Evolutionary conservation across 371 early-diverging fungal genomes (phyloP).

Genomic region (Dinochytrium kinnereticum): DNA sequence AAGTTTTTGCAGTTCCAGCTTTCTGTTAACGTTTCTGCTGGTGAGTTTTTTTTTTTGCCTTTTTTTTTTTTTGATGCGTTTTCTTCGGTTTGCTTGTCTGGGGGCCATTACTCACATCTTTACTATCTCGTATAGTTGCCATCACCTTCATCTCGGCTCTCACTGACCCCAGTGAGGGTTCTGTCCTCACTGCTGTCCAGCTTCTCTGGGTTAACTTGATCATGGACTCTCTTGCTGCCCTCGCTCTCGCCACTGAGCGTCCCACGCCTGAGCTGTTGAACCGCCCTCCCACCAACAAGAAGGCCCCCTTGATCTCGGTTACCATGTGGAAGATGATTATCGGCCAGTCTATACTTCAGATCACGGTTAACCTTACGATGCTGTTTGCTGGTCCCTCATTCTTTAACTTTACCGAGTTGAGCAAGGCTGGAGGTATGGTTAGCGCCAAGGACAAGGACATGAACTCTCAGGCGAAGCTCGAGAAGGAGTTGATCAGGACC

Average conservation of each 20-base stretch:
- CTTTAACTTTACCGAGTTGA: constrained; percentile 23
- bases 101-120: background rate
- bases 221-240: constrained; percentile 87
- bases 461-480: background rate
- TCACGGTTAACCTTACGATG: constrained; percentile 37
- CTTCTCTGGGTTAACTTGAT: constrained; percentile 89
- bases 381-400: constrained; percentile 25
- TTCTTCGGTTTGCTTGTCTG: background rate
- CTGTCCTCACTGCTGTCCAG: constrained; percentile 83
- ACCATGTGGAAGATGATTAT: constrained; percentile 94
- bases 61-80: background rate
- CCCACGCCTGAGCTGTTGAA: constrained; percentile 79
- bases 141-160: constrained; percentile 46
- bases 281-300: constrained; percentile 77
- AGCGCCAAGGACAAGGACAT: constrained; percentile 1
- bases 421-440: constrained; percentile 21
- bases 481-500: constrained; percentile 5
- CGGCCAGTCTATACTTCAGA: constrained; percentile 86
- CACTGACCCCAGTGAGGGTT: constrained; percentile 38
- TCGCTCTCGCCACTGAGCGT: constrained; percentile 84
- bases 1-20: constrained; percentile 97
- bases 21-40: constrained; percentile 81
- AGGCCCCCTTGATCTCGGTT: constrained; percentile 82
- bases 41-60: too few species aligned
- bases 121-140: too few species aligned